Base-by-base conservation (phyloP, 2,329 filamentous ascomycete species). In the Colletotrichum australisinense region DNA sequence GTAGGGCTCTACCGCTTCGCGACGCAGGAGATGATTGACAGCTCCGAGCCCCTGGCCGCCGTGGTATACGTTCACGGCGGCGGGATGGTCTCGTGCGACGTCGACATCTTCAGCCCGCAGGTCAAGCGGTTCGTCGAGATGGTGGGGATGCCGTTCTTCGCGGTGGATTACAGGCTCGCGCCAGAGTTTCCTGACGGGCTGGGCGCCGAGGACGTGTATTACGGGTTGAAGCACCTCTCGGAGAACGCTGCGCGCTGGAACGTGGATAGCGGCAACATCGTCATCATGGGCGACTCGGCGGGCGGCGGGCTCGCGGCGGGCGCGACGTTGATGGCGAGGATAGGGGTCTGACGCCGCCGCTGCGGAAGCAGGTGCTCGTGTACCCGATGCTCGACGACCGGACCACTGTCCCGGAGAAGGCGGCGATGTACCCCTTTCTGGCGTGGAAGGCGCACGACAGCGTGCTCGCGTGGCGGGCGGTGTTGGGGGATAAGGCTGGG, bases 101-200 rank as follows among this genome's bases (percentile, higher is more conserved):
- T 82, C 24, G 77, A 80, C 3, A 59, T 80, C 14, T 78, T 77
- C 55, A 76, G 76, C 2, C 67, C 74, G 4, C 35, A 78, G 5
- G 74, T 84, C 42, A 74, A 80, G 24, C 67, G 71, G 5, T 76
- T 79, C 49, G 82, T 81, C 2, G 60, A 69, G 4, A 63, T 68
- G 5, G 78, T 80, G 5, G 79, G 81, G 1, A 77, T 85, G 14
- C 80, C 80, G 5, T 77, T 84, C 53, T 79, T 84, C 55, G 78
- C 79, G 1, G 78, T 85, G 26, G 84, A 86, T 16, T 87, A 86
- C 76, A 80, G 85, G 3, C 79, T 85, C 4, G 83, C 85, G 5
- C 85, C 85, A 1, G 85, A 87, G 75, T 71, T 83, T 57, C 80
- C 78, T 3, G 81, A 81, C 14, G 83, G 84, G 0, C 75, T 76